Evolutionary conservation across 495 filamentous ascomycete genomes (phyloP).

Genomic region (Letharia columbiana): DNA sequence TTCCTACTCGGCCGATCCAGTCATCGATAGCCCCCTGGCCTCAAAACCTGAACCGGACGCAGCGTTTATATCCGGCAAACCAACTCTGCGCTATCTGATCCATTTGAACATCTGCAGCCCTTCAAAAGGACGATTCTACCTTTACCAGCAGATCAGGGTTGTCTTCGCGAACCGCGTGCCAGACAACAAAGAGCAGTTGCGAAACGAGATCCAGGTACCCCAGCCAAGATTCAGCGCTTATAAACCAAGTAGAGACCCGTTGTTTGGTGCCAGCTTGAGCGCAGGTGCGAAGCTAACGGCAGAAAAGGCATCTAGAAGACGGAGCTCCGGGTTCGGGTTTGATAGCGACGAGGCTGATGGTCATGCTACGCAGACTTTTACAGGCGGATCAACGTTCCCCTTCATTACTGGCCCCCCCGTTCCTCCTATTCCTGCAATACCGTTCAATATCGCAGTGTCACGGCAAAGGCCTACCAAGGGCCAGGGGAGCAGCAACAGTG

Average conservation of each 20-base stretch:
- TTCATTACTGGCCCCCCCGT: slow-evolving; percentile 1
- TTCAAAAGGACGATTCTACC: slow-evolving; percentile 71
- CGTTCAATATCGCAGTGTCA: slow-evolving; percentile 12
- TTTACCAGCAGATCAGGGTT: slow-evolving; percentile 86
- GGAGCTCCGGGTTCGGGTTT: slow-evolving; percentile 47
- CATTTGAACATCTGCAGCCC: slow-evolving; percentile 92
- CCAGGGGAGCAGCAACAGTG: background rate
- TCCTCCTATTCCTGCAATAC: slow-evolving; percentile 21
- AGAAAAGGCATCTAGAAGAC: slow-evolving; percentile 49
- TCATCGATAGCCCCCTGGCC: slow-evolving; percentile 55
- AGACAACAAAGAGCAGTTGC: slow-evolving; percentile 88
- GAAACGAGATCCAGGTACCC: slow-evolving; percentile 83
- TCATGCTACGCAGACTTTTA: slow-evolving; percentile 11
- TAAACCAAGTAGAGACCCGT: slow-evolving; percentile 52
- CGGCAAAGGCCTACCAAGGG: slow-evolving; percentile 1
- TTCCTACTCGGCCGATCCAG: slow-evolving; percentile 81
- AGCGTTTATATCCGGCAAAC: slow-evolving; percentile 51
- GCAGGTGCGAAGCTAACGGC: slow-evolving; percentile 38
- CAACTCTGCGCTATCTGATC: slow-evolving; percentile 80
- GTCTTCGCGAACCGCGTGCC: slow-evolving; percentile 98
- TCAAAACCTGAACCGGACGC: slow-evolving; percentile 36
- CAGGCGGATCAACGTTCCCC: slow-evolving; percentile 10
- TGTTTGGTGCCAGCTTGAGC: slow-evolving; percentile 19
- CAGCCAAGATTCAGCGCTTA: slow-evolving; percentile 83
- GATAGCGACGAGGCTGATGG: slow-evolving; percentile 23